Conservation (phyloP, 2,329 filamentous ascomycete genomes). For the Chrysosporium keratinophilum region DNA sequence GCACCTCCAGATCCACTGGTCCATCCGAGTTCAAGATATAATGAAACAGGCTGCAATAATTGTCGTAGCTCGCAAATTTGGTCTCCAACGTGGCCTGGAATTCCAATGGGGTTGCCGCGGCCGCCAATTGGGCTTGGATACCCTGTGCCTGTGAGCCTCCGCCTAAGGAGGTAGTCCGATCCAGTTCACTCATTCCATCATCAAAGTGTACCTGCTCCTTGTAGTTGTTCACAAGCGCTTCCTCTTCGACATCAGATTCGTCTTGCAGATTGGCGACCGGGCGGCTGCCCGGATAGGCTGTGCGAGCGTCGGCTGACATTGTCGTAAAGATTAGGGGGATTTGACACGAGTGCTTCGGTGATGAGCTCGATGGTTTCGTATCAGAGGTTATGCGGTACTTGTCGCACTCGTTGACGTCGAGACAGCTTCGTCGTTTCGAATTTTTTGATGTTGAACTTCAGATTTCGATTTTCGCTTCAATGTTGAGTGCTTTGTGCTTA, state of each 20-base stretch:
- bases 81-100: conserved; percentile 91
- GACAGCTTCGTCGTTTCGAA: background rate
- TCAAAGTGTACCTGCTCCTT: conserved; percentile 92
- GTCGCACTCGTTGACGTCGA: conserved; percentile 1
- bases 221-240: conserved; percentile 91
- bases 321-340: conserved; percentile 16
- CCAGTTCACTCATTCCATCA: conserved; percentile 71
- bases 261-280: conserved; percentile 46
- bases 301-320: conserved; percentile 35
- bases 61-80: conserved; percentile 98
- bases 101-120: conserved; percentile 88
- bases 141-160: conserved; percentile 72
- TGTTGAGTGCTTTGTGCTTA: conserved; percentile 32
- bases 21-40: conserved; percentile 98
- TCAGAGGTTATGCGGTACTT: background rate
- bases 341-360: background rate
- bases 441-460: conserved; percentile 10
- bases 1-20: conserved; percentile 93
- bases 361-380: background rate
- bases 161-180: conserved; percentile 59
- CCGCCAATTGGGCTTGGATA: conserved; percentile 81
- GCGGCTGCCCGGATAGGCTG: conserved; percentile 30
- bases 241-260: conserved; percentile 92
- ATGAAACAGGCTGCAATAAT: conserved; percentile 98
- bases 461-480: conserved; percentile 30